Percentiles rank a stretch among this genome's conserved stretches.
Conservation (phyloP, 305 asterid genomes). For the Plantago rigida region DNA sequence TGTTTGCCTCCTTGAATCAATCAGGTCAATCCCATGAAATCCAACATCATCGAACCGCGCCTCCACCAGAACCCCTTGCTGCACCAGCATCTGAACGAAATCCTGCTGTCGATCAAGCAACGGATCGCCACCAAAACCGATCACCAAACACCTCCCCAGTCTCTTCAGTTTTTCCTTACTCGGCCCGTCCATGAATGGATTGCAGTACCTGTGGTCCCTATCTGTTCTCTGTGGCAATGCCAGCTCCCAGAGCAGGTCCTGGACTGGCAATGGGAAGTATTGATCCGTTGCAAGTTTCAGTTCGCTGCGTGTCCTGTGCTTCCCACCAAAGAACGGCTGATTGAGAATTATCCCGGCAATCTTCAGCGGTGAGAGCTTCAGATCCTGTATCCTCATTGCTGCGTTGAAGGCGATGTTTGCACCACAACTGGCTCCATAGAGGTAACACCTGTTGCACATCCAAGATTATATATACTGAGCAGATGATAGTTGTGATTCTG, state of each 20-base stretch:
- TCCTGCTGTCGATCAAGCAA: slow-evolving; percentile 65
- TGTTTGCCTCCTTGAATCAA: slow-evolving; percentile 49
- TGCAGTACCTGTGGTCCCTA: slow-evolving; percentile 62
- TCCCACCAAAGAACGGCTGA: slow-evolving; percentile 69
- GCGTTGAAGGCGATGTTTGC: slow-evolving; percentile 56
- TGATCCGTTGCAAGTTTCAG: slow-evolving; percentile 43
- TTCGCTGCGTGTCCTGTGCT: slow-evolving; percentile 51
- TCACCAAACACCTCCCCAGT: slow-evolving; percentile 59
- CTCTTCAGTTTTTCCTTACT: slow-evolving; percentile 33
- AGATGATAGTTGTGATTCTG: background rate
- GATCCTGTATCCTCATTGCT: slow-evolving; percentile 35
- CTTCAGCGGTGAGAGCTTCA: slow-evolving; percentile 33
- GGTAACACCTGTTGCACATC: slow-evolving; percentile 45
- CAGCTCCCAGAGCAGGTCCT: slow-evolving; percentile 70
- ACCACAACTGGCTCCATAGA: slow-evolving; percentile 59
- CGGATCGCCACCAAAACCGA: slow-evolving; percentile 74
- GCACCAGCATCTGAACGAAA: slow-evolving; percentile 51
- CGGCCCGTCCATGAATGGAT: slow-evolving; percentile 46
- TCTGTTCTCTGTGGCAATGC: slow-evolving; percentile 60
- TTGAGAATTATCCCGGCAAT: slow-evolving; percentile 49
- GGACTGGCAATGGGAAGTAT: slow-evolving; percentile 53
- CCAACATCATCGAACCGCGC: slow-evolving; percentile 69
- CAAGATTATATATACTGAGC: background rate
- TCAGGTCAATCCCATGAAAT: slow-evolving; percentile 53
- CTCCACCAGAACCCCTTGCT: slow-evolving; percentile 57